Evolutionary conservation across 2,329 filamentous ascomycete species (phyloP), one percentile per base, ranked within the genome.

Genomic region (Colletotrichum sp.): DNA sequence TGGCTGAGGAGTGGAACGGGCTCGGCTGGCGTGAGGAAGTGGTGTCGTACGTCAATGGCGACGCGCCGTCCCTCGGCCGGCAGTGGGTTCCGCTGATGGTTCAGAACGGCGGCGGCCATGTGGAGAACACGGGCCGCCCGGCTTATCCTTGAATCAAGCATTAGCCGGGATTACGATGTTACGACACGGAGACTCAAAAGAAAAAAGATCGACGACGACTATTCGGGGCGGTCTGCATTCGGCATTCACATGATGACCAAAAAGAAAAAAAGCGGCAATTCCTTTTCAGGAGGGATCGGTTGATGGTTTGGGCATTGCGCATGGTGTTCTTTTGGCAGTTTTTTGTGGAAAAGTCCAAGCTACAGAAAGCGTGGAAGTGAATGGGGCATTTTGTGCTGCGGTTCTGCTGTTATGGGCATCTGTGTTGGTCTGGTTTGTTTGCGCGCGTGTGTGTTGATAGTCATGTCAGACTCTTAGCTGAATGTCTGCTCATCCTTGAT

Each of bases 21-120:
- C 80, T 90, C 49, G 88, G 88, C 71, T 90, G 89, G 89, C 84
- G 86, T 63, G 89, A 90, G 80, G 85, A 87, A 57, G 79, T 86
- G 9, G 73, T 82, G 63, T 80, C 82, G 2, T 83, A 84, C 36
- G 83, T 83, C 44, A 84, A 84, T 28, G 82, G 83, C 24, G 87
- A 88, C 67, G 83, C 84, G n/a, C 86, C 87, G 28, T 80, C 82
- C 62, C 83, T 90, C 32, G 82, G 84, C 36, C 87, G 88, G 60
- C 86, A 82, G 71, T 90, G 88, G 88, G 80, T 85, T 59, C 87
- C 88, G 4, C 80, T 86, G 24, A 65, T 55, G 67, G 67, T 24
- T 16, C 44, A 34, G n/a, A 67, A 71, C 8, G 69, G 55, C 55
- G 26, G 18, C 34, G 16, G 24, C 24, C 21, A 63, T 57, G 57